Conservation (phyloP, 2,329 filamentous ascomycete species). For the Aureobasidium namibiae region DNA sequence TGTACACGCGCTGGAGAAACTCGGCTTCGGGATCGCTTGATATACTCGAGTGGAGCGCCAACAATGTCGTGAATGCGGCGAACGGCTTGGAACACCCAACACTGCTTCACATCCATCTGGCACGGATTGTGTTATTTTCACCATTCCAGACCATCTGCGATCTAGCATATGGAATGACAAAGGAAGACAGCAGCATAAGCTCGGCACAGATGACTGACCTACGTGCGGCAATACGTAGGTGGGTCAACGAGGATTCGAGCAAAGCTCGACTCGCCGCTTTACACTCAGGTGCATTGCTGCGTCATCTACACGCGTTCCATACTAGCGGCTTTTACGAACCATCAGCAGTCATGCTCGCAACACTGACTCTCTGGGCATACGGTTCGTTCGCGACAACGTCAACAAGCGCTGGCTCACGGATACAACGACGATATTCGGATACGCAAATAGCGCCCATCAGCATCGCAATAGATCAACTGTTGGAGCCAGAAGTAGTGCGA, state of each 20-base stretch:
- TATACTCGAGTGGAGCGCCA: slow-evolving; percentile 51
- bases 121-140: slow-evolving; percentile 44
- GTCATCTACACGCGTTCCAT: slow-evolving; percentile 45
- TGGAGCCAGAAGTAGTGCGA: slow-evolving; percentile 18
- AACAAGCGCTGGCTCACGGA: not conserved
- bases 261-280: slow-evolving; percentile 51
- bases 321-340: slow-evolving; percentile 52
- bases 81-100: slow-evolving; percentile 47
- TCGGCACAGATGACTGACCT: slow-evolving; percentile 6
- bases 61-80: slow-evolving; percentile 41
- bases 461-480: slow-evolving; percentile 17
- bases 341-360: slow-evolving; percentile 57
- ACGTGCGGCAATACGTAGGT: slow-evolving; percentile 34
- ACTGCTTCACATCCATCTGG: slow-evolving; percentile 48
- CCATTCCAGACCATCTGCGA: slow-evolving; percentile 40
- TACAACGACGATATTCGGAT: not conserved
- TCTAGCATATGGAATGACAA: slow-evolving; percentile 31
- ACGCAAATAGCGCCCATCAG: slow-evolving; percentile 7
- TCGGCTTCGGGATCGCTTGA: slow-evolving; percentile 43
- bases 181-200: slow-evolving; percentile 4
- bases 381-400: slow-evolving; percentile 21
- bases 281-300: slow-evolving; percentile 45
- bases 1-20: slow-evolving; percentile 43
- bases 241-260: slow-evolving; percentile 45
- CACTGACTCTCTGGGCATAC: slow-evolving; percentile 58